A percentile compares a stretch with the other conserved stretches of the same genome.
Conservation (phyloP, 208 protist genomes). For the Novymonas esmeraldas region DNA sequence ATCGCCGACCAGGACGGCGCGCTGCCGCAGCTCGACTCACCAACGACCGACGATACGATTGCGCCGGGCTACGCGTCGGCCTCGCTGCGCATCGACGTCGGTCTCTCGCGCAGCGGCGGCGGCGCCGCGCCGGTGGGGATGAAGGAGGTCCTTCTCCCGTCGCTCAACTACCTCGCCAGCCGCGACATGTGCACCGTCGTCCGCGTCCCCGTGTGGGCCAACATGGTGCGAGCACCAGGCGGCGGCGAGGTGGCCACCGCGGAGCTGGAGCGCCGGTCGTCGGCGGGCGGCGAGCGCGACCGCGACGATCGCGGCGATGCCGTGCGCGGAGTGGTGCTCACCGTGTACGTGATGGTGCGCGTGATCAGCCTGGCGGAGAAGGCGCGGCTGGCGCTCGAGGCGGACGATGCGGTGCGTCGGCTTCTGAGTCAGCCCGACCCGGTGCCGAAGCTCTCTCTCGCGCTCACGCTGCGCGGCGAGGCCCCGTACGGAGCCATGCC, state of each 20-base stretch:
- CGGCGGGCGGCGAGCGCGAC: conserved; percentile 9
- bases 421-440: conserved; percentile 32
- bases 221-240: conserved; percentile 14
- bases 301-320: neutral
- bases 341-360: conserved; percentile 69
- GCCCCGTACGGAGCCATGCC: conserved; percentile 75
- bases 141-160: conserved; percentile 43
- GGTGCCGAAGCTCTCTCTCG: conserved; percentile 21
- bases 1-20: conserved; percentile 21
- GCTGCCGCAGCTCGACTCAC: conserved; percentile 8
- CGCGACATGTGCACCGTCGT: conserved; percentile 55
- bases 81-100: conserved; percentile 37
- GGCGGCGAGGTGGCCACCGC: conserved; percentile 11
- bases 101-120: conserved; percentile 27
- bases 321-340: conserved; percentile 10
- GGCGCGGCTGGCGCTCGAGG: conserved; percentile 40
- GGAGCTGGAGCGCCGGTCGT: conserved; percentile 5
- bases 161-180: conserved; percentile 37
- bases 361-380: conserved; percentile 71
- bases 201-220: conserved; percentile 36
- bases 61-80: conserved; percentile 28
- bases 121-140: conserved; percentile 17
- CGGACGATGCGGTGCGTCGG: conserved; percentile 36
- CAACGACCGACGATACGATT: conserved; percentile 17
- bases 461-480: conserved; percentile 24